These are phyloP conservation scores for Lichtheimia hyalospora DNA, from an alignment of 371 early-diverging fungal genomes.

Conservation along the genomic window DNA sequence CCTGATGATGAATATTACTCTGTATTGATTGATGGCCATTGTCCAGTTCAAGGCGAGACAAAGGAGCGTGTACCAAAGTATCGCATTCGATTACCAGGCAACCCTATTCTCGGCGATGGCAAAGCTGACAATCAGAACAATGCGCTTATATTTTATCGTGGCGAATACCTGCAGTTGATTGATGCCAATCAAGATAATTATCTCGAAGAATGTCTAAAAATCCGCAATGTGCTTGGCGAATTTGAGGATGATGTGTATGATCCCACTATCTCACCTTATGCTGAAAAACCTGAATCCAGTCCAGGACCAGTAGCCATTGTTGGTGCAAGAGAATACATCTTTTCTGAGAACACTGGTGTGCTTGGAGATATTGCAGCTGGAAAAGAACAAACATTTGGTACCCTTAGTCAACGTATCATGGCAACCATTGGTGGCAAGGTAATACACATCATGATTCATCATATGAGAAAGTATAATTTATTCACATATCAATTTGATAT, in stretches of 20 bases:
- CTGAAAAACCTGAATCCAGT: slow-evolving; percentile 39
- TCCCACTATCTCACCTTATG: slow-evolving; percentile 65
- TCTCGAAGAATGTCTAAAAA: slow-evolving; percentile 85
- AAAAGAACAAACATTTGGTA: slow-evolving; percentile 90
- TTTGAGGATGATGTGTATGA: slow-evolving; percentile 66
- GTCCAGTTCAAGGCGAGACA: slow-evolving; percentile 60
- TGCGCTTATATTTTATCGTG: slow-evolving; percentile 81
- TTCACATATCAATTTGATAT: neutral
- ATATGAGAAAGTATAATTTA: neutral
- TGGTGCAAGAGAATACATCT: slow-evolving; percentile 91
- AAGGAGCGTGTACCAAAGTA: slow-evolving; percentile 66
- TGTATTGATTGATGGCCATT: slow-evolving; percentile 76
- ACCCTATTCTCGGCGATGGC: slow-evolving; percentile 93
- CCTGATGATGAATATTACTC: slow-evolving; percentile 61
- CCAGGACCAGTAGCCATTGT: slow-evolving; percentile 86
- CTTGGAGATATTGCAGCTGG: slow-evolving; percentile 91
- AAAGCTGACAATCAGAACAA: slow-evolving; percentile 92
- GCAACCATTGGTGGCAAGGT: slow-evolving; percentile 80
- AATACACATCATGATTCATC: neutral
- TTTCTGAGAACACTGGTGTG: slow-evolving; percentile 86
- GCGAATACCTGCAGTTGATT: slow-evolving; percentile 82
- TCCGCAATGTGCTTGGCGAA: slow-evolving; percentile 83
- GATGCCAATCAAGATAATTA: slow-evolving; percentile 95
- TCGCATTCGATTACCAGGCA: slow-evolving; percentile 81
- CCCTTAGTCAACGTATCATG: slow-evolving; percentile 85